Evolutionary conservation across 1,284 basidiomycete species (phyloP).

Genomic region (Baeospora myosura): DNA sequence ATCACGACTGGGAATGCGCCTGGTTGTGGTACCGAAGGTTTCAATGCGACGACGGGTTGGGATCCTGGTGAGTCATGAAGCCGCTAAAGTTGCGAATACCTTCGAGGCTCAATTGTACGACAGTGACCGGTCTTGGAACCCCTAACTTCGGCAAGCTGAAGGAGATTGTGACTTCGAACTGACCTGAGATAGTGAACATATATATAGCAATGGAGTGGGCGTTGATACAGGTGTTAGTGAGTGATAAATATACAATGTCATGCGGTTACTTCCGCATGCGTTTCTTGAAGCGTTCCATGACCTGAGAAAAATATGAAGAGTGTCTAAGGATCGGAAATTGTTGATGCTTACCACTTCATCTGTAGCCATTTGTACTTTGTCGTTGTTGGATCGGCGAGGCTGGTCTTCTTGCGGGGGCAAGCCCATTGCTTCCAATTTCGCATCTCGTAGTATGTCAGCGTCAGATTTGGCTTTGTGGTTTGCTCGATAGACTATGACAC

Average conservation of each 20-base stretch:
- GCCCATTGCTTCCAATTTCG: slow-evolving; percentile 77
- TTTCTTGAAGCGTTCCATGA: slow-evolving; percentile 85
- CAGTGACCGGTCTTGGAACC: slow-evolving; percentile 43
- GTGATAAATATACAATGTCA: slow-evolving; percentile 9
- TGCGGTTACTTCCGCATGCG: slow-evolving; percentile 61
- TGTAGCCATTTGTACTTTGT: slow-evolving; percentile 75
- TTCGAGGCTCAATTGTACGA: background rate
- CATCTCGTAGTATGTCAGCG: slow-evolving; percentile 78
- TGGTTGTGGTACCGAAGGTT: slow-evolving; percentile 10
- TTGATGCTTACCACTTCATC: slow-evolving; percentile 74
- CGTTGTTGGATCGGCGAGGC: slow-evolving; percentile 40
- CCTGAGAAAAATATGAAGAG: slow-evolving; percentile 31
- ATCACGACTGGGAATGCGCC: slow-evolving; percentile 10
- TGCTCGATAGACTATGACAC: slow-evolving; percentile 71
- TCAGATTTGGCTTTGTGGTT: slow-evolving; percentile 76
- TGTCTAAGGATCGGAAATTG: too few relatives aligned
- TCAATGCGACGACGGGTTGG: slow-evolving; percentile 34
- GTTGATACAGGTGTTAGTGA: too few relatives aligned
- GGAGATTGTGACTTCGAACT: slow-evolving; percentile 5
- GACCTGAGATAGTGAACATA: too few relatives aligned
- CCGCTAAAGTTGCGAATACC: background rate
- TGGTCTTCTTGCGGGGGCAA: slow-evolving; percentile 54
- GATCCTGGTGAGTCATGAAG: slow-evolving; percentile 31
- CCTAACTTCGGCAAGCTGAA: slow-evolving; percentile 31
- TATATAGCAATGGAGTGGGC: too few relatives aligned